Evolutionary conservation across 2,329 filamentous ascomycete genomes (phyloP).

Genomic region (Penicillium digitatum): DNA sequence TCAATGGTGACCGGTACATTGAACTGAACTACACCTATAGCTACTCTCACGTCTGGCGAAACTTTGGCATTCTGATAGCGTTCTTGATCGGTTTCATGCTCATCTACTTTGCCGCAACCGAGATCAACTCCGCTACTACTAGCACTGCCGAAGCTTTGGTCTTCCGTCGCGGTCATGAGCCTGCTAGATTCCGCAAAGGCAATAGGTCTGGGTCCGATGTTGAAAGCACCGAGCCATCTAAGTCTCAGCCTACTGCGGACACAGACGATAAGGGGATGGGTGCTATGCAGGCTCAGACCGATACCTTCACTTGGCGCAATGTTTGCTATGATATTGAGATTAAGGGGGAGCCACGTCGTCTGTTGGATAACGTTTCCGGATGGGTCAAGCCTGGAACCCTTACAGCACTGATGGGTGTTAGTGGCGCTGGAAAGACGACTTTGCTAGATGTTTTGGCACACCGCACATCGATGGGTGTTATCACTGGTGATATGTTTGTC

Average conservation of each 20-base stretch:
- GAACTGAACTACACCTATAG: conserved; percentile 54
- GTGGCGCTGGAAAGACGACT: conserved; percentile 85
- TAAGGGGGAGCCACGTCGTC: conserved; percentile 66
- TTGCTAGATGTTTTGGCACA: conserved; percentile 80
- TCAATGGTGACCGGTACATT: conserved; percentile 60
- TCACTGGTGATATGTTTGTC: conserved; percentile 78
- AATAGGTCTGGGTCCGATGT: conserved; percentile 31
- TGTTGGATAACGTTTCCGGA: conserved; percentile 80
- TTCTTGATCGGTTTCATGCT: conserved; percentile 58
- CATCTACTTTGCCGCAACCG: conserved; percentile 54
- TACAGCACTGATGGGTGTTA: conserved; percentile 85
- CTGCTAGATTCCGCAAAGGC: conserved; percentile 6
- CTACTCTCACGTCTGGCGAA: conserved; percentile 60
- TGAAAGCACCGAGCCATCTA: conserved; percentile 43
- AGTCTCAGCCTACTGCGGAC: neutral
- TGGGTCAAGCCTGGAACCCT: conserved; percentile 91
- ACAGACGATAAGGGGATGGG: conserved; percentile 6
- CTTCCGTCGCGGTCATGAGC: conserved; percentile 57
- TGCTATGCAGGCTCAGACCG: conserved; percentile 58
- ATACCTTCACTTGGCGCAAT: conserved; percentile 77
- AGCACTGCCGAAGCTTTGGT: conserved; percentile 74
- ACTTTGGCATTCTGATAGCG: conserved; percentile 64
- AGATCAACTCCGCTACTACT: conserved; percentile 56
- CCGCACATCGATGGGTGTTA: conserved; percentile 78
- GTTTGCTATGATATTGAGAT: conserved; percentile 76